phyloP scores from a whole-genome alignment of 1,284 basidiomycete species.

The Cutaneotrichosporon sp. region DNA sequence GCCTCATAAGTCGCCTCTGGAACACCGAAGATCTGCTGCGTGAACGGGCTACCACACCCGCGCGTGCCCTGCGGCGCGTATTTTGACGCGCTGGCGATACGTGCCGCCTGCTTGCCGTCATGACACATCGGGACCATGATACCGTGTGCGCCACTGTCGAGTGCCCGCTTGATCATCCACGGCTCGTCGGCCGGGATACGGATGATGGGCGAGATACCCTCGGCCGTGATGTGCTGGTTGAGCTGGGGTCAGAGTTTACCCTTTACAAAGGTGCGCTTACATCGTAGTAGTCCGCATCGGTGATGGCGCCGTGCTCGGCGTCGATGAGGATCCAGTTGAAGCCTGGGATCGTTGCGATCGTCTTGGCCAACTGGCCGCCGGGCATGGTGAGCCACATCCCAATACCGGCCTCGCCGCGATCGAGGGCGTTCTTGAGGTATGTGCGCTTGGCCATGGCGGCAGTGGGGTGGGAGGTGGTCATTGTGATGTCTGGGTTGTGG shows the following conservation, averaged over 20 bases:
- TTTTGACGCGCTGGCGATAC: constrained; percentile 31
- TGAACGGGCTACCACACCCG: constrained; percentile 42
- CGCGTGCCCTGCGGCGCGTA: constrained; percentile 38
- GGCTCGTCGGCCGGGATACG: constrained; percentile 41
- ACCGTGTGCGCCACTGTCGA: constrained; percentile 46
- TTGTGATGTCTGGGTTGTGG: background rate
- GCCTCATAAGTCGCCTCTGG: constrained; percentile 37
- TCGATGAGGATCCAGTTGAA: constrained; percentile 35
- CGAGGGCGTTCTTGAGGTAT: constrained; percentile 19
- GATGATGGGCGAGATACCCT: constrained; percentile 39
- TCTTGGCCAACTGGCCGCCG: constrained; percentile 19
- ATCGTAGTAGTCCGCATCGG: constrained; percentile 28
- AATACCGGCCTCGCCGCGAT: constrained; percentile 10
- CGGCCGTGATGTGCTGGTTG: constrained; percentile 16
- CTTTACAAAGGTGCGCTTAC: no score
- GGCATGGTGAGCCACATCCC: constrained; percentile 22
- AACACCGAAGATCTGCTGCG: constrained; percentile 40
- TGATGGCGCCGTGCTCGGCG: constrained; percentile 31
- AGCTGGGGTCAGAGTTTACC: background rate
- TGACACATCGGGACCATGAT: constrained; percentile 44
- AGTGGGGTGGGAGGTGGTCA: background rate
- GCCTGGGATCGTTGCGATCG: constrained; percentile 23
- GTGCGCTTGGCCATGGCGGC: constrained; percentile 18
- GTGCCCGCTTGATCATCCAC: constrained; percentile 43
- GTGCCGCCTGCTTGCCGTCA: constrained; percentile 30